Conservation (phyloP, 306 rosid genomes). For the Fragaria nilgerrensis region DNA sequence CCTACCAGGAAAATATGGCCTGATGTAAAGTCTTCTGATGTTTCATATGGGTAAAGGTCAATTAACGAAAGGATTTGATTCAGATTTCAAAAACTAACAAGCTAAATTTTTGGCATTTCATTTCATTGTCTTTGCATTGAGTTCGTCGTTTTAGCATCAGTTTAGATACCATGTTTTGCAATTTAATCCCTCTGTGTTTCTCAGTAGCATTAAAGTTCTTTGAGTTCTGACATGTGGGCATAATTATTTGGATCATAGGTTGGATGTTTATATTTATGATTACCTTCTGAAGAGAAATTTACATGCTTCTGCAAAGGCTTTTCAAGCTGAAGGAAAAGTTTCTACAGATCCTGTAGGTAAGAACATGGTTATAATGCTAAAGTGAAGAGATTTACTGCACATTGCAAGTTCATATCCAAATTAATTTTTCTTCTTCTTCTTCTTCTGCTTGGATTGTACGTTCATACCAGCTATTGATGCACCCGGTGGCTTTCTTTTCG, state of each 20-base stretch:
- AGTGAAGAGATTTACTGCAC: conserved; percentile 9
- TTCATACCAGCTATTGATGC: conserved; percentile 59
- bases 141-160: background rate
- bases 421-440: conserved; percentile 11
- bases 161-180: conserved; percentile 4
- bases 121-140: background rate
- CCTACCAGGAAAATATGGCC: background rate
- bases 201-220: background rate
- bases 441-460: conserved; percentile 16
- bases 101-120: background rate
- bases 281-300: conserved; percentile 66
- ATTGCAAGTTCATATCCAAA: background rate
- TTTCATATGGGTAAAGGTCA: background rate
- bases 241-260: conserved; percentile 43
- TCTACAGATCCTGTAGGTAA: conserved; percentile 58
- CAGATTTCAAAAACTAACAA: background rate
- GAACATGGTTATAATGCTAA: conserved; percentile 19
- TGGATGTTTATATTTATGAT: conserved; percentile 67
- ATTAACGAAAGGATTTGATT: background rate
- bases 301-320: conserved; percentile 61
- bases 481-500: conserved; percentile 75
- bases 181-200: background rate
- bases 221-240: conserved; percentile 4
- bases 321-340: conserved; percentile 63
- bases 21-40: background rate